Conservation (phyloP, 805 yeast genomes). For the Metschnikowia lachancei region DNA sequence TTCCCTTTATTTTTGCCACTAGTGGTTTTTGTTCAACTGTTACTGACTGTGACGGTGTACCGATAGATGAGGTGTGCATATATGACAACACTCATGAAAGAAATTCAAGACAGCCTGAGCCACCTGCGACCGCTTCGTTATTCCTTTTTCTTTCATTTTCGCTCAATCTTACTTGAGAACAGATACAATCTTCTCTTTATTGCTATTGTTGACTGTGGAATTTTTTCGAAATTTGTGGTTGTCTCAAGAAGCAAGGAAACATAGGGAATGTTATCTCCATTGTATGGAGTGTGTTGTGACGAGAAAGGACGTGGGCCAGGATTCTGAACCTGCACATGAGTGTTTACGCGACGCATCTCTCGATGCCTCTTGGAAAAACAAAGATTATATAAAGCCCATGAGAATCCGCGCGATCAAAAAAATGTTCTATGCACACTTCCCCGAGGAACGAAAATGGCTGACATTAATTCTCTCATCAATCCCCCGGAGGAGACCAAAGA, state of each 20-base stretch:
- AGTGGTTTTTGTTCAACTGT: not conserved
- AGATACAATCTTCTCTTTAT: too few species aligned
- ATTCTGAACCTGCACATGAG: conserved; percentile 1
- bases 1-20: too few species aligned
- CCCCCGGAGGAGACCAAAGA: conserved; percentile 23
- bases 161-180: too few species aligned
- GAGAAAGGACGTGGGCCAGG: not conserved
- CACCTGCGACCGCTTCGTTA: too few species aligned
- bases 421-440: conserved; percentile 18
- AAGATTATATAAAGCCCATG: conserved; percentile 19
- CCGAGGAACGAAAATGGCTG: conserved; percentile 21
- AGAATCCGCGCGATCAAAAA: conserved; percentile 8
- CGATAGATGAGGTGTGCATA: not conserved
- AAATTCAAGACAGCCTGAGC: not conserved
- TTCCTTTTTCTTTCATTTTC: too few species aligned
- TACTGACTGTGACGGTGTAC: not conserved
- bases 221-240: too few species aligned
- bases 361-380: conserved; percentile 9
- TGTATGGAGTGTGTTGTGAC: not conserved
- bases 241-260: too few species aligned
- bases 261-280: not conserved
- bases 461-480: conserved; percentile 28
- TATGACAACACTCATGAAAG: not conserved
- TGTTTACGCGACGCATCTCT: conserved; percentile 5
- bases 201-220: too few species aligned